Evolutionary conservation across 208 protist species (phyloP).

Genomic region (Polymyxa betae): DNA sequence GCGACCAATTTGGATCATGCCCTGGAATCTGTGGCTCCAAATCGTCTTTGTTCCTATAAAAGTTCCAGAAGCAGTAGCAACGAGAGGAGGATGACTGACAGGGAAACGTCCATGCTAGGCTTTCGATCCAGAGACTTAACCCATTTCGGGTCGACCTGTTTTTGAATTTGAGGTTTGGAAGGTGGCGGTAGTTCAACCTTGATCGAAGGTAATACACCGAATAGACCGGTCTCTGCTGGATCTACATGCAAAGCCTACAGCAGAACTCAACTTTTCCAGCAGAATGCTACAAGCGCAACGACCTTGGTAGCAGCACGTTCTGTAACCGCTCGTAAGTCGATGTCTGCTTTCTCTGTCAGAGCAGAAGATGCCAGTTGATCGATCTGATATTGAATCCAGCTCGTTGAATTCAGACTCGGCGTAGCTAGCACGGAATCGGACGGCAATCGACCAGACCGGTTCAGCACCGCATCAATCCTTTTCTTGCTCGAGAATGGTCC

Average conservation of each 20-base stretch:
- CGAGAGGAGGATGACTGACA: background rate
- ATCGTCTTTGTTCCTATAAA: background rate
- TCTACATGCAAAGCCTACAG: background rate
- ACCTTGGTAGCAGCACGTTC: constrained; percentile 26
- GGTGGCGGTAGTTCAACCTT: background rate
- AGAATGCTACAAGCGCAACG: background rate
- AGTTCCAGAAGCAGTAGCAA: background rate
- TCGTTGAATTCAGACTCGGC: constrained; percentile 9
- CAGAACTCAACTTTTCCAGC: background rate
- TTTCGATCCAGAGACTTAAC: background rate
- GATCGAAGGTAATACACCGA: background rate
- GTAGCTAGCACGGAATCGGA: background rate
- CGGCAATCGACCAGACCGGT: background rate
- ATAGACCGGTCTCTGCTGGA: background rate
- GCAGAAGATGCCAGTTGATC: background rate
- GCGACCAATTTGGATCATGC: background rate
- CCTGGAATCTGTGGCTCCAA: constrained; percentile 13
- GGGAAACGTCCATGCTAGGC: background rate
- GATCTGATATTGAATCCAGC: constrained; percentile 13
- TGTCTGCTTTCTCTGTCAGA: background rate
- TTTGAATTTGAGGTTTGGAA: background rate
- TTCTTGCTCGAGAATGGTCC: background rate
- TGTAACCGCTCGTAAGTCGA: background rate
- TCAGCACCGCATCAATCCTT: constrained; percentile 1
- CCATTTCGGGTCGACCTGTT: constrained; percentile 52